Evolutionary conservation across 2,329 filamentous ascomycete genomes (phyloP).

Genomic region (Xylariaceae sp.): DNA sequence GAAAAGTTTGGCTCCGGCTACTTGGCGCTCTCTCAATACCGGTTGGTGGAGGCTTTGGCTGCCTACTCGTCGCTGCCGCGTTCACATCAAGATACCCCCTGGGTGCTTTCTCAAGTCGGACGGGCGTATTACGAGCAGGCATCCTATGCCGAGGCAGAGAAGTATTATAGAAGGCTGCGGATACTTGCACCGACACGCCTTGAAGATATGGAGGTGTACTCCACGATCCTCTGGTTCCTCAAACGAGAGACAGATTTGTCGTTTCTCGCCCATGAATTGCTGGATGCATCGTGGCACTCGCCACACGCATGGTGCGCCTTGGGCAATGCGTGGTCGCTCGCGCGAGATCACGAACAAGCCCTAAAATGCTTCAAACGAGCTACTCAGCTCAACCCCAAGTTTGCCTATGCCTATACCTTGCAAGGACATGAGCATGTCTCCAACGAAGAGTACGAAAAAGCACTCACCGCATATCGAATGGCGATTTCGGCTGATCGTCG

Average conservation of each 20-base stretch:
- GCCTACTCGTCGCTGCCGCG: constrained; percentile 66
- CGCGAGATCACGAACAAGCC: constrained; percentile 90
- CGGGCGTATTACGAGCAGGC: constrained; percentile 88
- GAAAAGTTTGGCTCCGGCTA: constrained; percentile 78
- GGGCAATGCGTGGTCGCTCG: constrained; percentile 90
- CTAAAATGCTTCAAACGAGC: constrained; percentile 91
- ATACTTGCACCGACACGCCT: constrained; percentile 74
- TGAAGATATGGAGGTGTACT: constrained; percentile 97
- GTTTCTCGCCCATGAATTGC: constrained; percentile 83
- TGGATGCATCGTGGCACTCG: constrained; percentile 80
- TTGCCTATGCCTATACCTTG: constrained; percentile 92
- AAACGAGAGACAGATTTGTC: constrained; percentile 89
- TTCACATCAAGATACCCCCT: constrained; percentile 81
- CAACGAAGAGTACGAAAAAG: constrained; percentile 97
- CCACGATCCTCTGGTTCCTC: constrained; percentile 96
- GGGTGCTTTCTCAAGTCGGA: constrained; percentile 86
- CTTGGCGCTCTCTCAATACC: constrained; percentile 71
- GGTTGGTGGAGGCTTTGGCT: constrained; percentile 70
- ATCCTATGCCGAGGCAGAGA: constrained; percentile 79
- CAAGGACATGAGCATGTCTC: constrained; percentile 94
- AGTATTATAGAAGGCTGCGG: constrained; percentile 74
- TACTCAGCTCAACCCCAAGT: constrained; percentile 81
- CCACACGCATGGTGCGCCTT: constrained; percentile 95
- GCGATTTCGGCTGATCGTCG: constrained; percentile 81
- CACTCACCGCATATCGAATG: constrained; percentile 76